Base-by-base conservation (phyloP, 2,329 filamentous ascomycete genomes). In the Monilinia fructicola region DNA sequence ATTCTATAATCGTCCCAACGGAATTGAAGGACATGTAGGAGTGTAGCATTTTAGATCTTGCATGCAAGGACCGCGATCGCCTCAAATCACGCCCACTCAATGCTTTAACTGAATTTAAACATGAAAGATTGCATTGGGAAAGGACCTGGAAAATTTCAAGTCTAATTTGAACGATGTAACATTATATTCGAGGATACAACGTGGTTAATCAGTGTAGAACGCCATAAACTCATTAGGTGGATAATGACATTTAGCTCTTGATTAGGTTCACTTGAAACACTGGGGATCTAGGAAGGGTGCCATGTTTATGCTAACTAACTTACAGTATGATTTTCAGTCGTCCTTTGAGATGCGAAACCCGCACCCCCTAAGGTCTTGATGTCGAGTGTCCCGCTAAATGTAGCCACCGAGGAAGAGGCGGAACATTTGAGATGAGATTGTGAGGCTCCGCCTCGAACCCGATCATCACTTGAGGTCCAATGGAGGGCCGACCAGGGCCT, bases 271-370 rank as follows among this genome's bases (percentile, higher is more conserved):
- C 44, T 61, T 21, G 44, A 48, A 52, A 26, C 31, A 61, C 11
- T 3, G 1, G 14, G 14, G 26, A 11, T 21, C 3, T 26, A 46
- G 38, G 21, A 21, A 26, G 1, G 4, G 50, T 21, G 58, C 28
- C n/a, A 26, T 31, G 18, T 40, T 18, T 26, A 31, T 38, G 9
- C 18, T 10, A 31, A 16, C 5, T 40, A 14, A 61, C 64, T 66
- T 61, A 66, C 64, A 53, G 64, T 78, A 50, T 83, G 78, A 10
- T 87, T 85, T 50, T 77, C 78, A 4, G 81, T 82, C 5, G 89
- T 92, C 56, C 89, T 85, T 76, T 94, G 92, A 5, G 88, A 91
- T 12, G 91, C 91, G 75, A 96, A 95, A 6, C 92, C 92, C 0
- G 92, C 91, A 40, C 90, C 91, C 35, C 91, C 91, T 0, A 95